Conservation (phyloP, 257 asterid genomes). For the Nicotiana knightiana region DNA sequence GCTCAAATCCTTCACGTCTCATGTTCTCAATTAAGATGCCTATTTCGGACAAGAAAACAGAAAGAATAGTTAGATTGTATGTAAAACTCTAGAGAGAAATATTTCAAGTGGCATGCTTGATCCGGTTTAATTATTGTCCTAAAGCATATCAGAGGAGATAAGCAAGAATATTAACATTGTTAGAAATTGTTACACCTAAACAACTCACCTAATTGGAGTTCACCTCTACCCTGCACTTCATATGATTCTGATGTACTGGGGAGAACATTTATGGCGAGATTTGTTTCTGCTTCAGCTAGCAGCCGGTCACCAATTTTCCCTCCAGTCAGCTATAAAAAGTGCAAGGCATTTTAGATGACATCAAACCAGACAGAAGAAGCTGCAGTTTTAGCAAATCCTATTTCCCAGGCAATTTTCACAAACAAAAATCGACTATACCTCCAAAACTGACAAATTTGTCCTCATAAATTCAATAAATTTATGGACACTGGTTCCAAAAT, state of each 20-base stretch:
- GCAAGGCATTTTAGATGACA: not conserved
- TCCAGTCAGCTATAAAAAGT: conserved; percentile 68
- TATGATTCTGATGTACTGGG: conserved; percentile 83
- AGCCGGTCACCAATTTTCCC: conserved; percentile 95
- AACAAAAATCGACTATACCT: not conserved
- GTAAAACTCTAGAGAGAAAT: not conserved
- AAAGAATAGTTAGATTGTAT: not conserved
- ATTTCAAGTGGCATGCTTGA: not conserved
- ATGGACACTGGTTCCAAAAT: not conserved
- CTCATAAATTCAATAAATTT: not conserved
- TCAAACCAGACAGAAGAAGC: not conserved
- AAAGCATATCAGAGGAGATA: not conserved
- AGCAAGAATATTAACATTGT: not conserved
- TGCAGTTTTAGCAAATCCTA: not conserved
- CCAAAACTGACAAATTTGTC: not conserved
- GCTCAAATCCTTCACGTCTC: conserved; percentile 98
- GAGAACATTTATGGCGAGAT: conserved; percentile 88
- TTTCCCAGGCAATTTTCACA: not conserved
- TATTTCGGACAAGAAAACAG: conserved; percentile 19
- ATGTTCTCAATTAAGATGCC: conserved; percentile 97
- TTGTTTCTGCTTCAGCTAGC: conserved; percentile 91
- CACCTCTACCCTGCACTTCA: conserved; percentile 99
- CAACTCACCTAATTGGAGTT: conserved; percentile 89
- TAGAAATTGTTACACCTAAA: conserved; percentile 2
- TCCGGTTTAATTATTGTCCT: not conserved